These are phyloP conservation scores for Fomes fomentarius DNA, from an alignment of 1,284 basidiomycete species.

Conservation along the genomic window DNA sequence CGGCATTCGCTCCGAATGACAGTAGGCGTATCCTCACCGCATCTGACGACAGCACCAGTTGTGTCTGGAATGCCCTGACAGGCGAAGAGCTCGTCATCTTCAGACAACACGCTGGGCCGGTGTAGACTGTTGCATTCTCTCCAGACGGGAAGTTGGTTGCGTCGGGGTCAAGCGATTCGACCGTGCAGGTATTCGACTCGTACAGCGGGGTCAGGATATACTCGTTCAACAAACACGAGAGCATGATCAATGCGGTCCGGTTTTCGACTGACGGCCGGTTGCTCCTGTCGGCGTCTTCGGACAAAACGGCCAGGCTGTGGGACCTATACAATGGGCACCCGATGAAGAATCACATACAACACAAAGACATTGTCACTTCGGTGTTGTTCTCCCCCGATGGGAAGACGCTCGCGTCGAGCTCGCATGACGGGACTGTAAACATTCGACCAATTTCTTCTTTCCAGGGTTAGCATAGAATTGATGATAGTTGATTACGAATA, in stretches of 20 bases:
- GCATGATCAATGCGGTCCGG: conserved; percentile 18
- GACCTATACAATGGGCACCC: conserved; percentile 8
- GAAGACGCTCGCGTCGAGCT: conserved; percentile 15
- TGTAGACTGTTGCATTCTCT: conserved; percentile 18
- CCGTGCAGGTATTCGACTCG: conserved; percentile 18
- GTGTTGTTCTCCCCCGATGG: conserved; percentile 24
- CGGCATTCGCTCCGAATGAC: conserved; percentile 29
- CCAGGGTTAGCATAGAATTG: too few species aligned
- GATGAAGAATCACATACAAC: conserved; percentile 3
- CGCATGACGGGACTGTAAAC: conserved; percentile 19
- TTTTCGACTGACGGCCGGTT: conserved; percentile 25
- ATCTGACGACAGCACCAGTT: conserved; percentile 22
- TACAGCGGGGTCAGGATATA: conserved; percentile 17
- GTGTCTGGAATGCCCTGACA: conserved; percentile 21
- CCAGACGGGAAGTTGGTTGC: conserved; percentile 11
- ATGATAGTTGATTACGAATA: too few species aligned
- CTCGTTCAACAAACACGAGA: conserved; percentile 18
- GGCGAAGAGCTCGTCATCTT: conserved; percentile 17
- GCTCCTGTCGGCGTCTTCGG: conserved; percentile 22
- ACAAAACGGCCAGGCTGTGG: conserved; percentile 29
- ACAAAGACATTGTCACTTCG: conserved; percentile 17
- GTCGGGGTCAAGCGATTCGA: conserved; percentile 16
- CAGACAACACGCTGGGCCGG: conserved; percentile 15
- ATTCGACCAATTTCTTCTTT: too few species aligned
- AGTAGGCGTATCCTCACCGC: conserved; percentile 26